A percentile compares a stretch with the other conserved stretches of the same genome.
These are phyloP conservation scores for Berberis vulgaris DNA, from an alignment of 164 flowering plant genomes.

Conservation along the genomic window DNA sequence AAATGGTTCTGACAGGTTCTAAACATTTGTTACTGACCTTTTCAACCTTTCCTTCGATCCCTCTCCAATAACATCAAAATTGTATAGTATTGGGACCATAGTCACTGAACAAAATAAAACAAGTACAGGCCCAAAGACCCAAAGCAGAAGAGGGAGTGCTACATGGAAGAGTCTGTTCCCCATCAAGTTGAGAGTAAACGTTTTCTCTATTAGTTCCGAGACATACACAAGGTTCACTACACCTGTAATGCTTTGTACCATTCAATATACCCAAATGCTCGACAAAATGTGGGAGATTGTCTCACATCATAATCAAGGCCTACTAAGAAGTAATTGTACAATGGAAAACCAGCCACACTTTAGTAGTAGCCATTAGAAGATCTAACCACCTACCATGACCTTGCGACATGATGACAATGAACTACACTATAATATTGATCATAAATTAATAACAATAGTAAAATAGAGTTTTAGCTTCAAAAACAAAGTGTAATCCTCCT, in stretches of 20 bases:
- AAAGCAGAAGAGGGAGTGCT: slow-evolving; percentile 71
- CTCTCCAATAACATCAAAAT: slow-evolving; percentile 45
- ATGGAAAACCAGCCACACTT: too few species aligned
- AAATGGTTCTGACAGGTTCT: neutral
- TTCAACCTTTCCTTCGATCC: slow-evolving; percentile 2
- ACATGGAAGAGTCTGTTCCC: slow-evolving; percentile 80
- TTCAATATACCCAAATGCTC: too few species aligned
- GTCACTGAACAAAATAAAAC: slow-evolving; percentile 58
- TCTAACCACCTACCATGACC: too few species aligned
- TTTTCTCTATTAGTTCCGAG: slow-evolving; percentile 56
- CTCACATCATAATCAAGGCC: too few species aligned
- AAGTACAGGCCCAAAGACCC: slow-evolving; percentile 90
- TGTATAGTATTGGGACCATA: slow-evolving; percentile 65
- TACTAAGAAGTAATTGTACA: too few species aligned
- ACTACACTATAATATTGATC: too few species aligned
- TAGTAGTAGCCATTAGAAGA: too few species aligned
- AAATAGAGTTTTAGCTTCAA: too few species aligned
- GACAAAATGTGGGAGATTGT: too few species aligned
- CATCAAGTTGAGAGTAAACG: slow-evolving; percentile 47
- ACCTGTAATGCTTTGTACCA: neutral
- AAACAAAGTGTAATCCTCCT: too few species aligned
- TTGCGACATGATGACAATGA: too few species aligned
- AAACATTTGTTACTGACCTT: slow-evolving; percentile 1
- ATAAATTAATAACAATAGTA: too few species aligned
- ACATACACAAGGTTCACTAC: slow-evolving; percentile 46